A percentile compares a stretch with the other conserved stretches of the same genome.
Evolutionary conservation across 2,329 filamentous ascomycete genomes (phyloP).

Genomic region (Didymella exigua): DNA sequence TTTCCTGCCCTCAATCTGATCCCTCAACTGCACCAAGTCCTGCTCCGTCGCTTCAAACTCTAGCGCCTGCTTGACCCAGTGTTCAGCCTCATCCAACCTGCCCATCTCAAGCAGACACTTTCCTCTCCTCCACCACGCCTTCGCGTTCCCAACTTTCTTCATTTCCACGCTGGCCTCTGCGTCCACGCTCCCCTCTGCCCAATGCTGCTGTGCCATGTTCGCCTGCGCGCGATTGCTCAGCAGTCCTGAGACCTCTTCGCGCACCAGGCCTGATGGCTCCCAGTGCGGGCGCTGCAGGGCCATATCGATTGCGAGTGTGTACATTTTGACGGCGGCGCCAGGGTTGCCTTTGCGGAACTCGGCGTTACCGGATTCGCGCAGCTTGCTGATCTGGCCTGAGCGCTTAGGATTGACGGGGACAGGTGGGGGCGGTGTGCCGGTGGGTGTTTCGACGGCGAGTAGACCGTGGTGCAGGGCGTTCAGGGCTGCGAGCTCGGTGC

Average conservation of each 20-base stretch:
- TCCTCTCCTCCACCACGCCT: conserved; percentile 91
- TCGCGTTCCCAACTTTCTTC: conserved; percentile 84
- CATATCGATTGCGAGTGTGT: conserved; percentile 89
- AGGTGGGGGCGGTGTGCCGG: conserved; percentile 77
- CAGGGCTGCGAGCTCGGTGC: conserved; percentile 66
- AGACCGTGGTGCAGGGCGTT: conserved; percentile 80
- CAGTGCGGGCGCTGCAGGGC: conserved; percentile 79
- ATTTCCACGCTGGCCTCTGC: conserved; percentile 87
- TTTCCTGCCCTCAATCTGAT: conserved; percentile 56
- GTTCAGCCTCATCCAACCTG: conserved; percentile 77
- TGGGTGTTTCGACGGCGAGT: conserved; percentile 66
- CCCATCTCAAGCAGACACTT: conserved; percentile 92
- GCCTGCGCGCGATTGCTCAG: conserved; percentile 90
- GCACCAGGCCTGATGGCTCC: conserved; percentile 83
- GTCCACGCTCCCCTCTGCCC: conserved; percentile 86
- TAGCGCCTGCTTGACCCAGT: conserved; percentile 76
- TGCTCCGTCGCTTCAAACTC: conserved; percentile 75
- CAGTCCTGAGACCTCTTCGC: conserved; percentile 81
- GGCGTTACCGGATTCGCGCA: conserved; percentile 84
- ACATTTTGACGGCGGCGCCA: conserved; percentile 77
- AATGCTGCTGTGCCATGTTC: conserved; percentile 79
- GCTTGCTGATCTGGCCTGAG: conserved; percentile 83
- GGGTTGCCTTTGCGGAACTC: conserved; percentile 80
- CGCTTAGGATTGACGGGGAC: conserved; percentile 93
- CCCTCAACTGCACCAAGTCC: conserved; percentile 46